These are phyloP conservation scores for Zygosaccharomyces sapae DNA, from an alignment of 1,139 yeast species.

Conservation along the genomic window DNA sequence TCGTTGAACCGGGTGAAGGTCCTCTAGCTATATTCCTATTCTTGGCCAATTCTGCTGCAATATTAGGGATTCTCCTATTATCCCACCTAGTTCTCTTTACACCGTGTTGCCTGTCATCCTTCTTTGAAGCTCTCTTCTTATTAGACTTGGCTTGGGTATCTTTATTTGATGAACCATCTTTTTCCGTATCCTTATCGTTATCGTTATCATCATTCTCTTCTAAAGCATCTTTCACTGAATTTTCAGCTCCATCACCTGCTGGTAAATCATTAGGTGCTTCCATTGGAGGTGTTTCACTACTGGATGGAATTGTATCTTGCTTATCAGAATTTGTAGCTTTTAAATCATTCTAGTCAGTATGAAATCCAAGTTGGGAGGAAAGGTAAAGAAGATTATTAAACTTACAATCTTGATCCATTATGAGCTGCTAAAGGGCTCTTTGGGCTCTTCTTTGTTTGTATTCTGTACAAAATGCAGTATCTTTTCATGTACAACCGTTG, in stretches of 20 bases:
- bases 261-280: background rate
- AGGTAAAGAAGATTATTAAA: background rate
- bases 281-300: background rate
- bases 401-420: background rate
- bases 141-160: conserved; percentile 6
- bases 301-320: background rate
- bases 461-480: background rate
- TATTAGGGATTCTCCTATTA: conserved; percentile 25
- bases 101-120: conserved; percentile 35
- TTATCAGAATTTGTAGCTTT: background rate
- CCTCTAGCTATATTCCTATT: conserved; percentile 28
- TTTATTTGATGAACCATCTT: background rate
- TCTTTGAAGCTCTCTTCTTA: conserved; percentile 26
- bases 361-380: background rate
- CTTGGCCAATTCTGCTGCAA: conserved; percentile 35
- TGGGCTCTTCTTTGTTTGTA: conserved; percentile 3
- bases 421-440: background rate
- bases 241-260: background rate
- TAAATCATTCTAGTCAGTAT: background rate
- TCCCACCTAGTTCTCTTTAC: conserved; percentile 25
- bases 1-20: conserved; percentile 20
- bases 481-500: background rate
- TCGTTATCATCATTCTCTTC: background rate
- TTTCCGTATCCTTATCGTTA: conserved; percentile 2
- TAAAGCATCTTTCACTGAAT: background rate